These are phyloP conservation scores for Clavispora asparagi DNA, from an alignment of 805 yeast genomes.

Conservation along the genomic window DNA sequence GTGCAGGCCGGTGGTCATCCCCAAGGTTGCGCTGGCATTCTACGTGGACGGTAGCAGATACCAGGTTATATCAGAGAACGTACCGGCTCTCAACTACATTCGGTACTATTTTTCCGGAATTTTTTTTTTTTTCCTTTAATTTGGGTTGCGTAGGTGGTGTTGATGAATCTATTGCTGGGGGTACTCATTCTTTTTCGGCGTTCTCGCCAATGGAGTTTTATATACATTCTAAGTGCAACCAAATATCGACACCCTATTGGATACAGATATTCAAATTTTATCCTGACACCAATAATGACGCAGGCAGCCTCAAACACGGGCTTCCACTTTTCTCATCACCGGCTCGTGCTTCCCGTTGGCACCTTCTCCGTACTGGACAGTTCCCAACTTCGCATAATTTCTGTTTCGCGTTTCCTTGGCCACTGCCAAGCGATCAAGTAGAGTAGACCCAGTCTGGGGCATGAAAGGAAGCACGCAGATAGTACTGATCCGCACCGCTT, in stretches of 20 bases:
- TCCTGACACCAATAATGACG: too few species aligned
- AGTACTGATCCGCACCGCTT: conserved; percentile 60
- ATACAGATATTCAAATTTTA: too few species aligned
- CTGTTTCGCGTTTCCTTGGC: conserved; percentile 32
- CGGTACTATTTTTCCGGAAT: not conserved
- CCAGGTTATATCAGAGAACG: too few species aligned
- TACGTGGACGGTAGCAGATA: too few species aligned
- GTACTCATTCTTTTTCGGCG: not conserved
- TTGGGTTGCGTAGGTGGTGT: too few species aligned
- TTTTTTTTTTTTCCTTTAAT: not conserved
- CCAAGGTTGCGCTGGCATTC: too few species aligned
- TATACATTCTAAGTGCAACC: not conserved
- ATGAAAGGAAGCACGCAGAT: conserved; percentile 68
- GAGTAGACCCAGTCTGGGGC: conserved; percentile 53
- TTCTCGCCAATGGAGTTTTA: not conserved
- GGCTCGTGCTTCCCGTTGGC: conserved; percentile 2
- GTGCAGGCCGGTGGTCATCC: not conserved
- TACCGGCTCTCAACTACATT: too few species aligned
- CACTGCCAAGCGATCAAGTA: conserved; percentile 65
- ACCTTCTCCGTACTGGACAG: conserved; percentile 34
- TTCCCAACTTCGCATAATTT: conserved; percentile 46
- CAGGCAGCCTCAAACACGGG: not conserved
- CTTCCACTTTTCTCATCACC: conserved; percentile 9
- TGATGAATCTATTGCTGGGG: not conserved
- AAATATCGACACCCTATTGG: too few species aligned